Percentiles rank a stretch among this genome's conserved stretches.
phyloP scores from a whole-genome alignment of 768 basidiomycete genomes.

The Termitomyces sp. region DNA sequence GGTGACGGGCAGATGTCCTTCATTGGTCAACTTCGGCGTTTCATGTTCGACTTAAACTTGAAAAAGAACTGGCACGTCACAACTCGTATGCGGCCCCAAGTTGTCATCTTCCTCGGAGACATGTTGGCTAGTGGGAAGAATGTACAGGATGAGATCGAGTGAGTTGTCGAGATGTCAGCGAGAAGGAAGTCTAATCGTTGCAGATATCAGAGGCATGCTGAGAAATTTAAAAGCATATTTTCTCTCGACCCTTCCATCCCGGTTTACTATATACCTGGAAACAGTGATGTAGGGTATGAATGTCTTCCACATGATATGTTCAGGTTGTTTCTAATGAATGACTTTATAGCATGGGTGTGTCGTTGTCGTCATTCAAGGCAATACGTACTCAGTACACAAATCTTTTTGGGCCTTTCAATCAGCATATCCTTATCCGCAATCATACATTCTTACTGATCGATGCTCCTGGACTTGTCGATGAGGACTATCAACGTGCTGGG shows the following conservation, averaged over 20 bases:
- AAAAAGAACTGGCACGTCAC: conserved; percentile 68
- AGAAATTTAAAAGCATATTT: conserved; percentile 63
- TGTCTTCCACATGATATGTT: background rate
- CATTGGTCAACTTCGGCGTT: conserved; percentile 33
- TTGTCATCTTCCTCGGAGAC: conserved; percentile 74
- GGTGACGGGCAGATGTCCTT: conserved; percentile 34
- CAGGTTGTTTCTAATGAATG: background rate
- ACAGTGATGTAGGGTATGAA: conserved; percentile 68
- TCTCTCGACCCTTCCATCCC: conserved; percentile 30
- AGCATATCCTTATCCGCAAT: conserved; percentile 54
- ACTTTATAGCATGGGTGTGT: conserved; percentile 46
- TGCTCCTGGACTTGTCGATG: conserved; percentile 76
- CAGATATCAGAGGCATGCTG: conserved; percentile 59
- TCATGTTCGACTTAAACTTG: conserved; percentile 53
- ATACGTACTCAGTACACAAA: conserved; percentile 54
- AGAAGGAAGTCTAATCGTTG: background rate
- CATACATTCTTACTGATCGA: conserved; percentile 72
- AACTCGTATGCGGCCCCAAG: conserved; percentile 51
- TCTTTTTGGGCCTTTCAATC: conserved; percentile 68
- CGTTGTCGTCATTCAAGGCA: conserved; percentile 43
- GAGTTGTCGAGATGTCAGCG: conserved; percentile 8
- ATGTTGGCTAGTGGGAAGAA: conserved; percentile 64
- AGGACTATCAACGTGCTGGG: conserved; percentile 66
- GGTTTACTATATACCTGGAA: conserved; percentile 69
- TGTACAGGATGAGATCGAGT: conserved; percentile 41